phyloP scores from a whole-genome alignment of 2,329 filamentous ascomycete genomes.

The Leptographium galeiforme region DNA sequence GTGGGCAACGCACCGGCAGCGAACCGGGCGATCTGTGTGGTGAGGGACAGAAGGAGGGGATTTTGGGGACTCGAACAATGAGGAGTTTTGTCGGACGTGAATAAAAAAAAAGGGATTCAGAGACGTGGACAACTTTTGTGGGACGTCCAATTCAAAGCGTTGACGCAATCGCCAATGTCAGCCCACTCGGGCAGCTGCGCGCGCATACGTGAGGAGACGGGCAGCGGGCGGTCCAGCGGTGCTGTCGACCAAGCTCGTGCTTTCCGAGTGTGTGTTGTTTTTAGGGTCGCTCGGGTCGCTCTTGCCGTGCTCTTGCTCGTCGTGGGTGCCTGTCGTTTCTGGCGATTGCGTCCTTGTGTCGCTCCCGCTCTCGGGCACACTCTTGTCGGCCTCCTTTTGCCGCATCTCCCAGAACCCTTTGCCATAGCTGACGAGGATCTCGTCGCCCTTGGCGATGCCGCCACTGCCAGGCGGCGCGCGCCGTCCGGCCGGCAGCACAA shows the following conservation, averaged over 20 bases:
- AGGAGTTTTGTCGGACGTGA: no score
- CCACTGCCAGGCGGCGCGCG: conserved; percentile 11
- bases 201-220: background rate
- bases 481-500: conserved; percentile 35
- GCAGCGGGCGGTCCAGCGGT: no score
- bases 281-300: background rate
- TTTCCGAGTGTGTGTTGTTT: background rate
- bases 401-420: conserved; percentile 51
- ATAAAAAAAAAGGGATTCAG: no score
- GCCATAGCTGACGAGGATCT: conserved; percentile 54
- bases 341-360: no score
- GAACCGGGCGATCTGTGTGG: background rate
- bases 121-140: no score
- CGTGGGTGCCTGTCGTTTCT: no score
- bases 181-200: background rate
- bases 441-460: conserved; percentile 43
- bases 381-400: conserved; percentile 20
- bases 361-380: no score
- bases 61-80: no score
- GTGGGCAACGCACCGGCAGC: background rate
- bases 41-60: background rate
- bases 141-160: no score
- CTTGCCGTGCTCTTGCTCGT: background rate
- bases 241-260: no score
- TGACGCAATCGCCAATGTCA: no score